Conservation (phyloP, 106 monocot genomes). For the Vanilla planifolia region DNA sequence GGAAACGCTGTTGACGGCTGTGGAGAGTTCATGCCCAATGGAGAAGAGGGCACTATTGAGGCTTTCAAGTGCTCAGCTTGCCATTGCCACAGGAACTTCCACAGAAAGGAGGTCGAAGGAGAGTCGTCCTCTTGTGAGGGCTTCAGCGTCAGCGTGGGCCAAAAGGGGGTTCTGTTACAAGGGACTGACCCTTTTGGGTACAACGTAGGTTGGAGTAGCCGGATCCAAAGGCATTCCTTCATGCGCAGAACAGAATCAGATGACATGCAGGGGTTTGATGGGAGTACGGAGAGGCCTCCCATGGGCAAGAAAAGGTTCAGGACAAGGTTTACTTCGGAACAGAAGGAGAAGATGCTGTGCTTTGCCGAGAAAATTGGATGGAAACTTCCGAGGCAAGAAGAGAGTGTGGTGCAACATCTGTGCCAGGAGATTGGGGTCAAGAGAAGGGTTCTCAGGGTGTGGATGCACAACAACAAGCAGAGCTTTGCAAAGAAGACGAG, state of each 20-base stretch:
- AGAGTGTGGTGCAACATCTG: constrained; percentile 36
- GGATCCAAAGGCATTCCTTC: constrained; percentile 21
- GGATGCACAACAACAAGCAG: constrained; percentile 74
- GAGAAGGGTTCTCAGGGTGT: constrained; percentile 52
- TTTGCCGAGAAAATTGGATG: constrained; percentile 58
- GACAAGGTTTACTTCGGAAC: constrained; percentile 70
- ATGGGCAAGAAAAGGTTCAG: constrained; percentile 58
- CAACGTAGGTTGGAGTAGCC: constrained; percentile 8
- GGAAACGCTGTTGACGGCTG: constrained; percentile 59
- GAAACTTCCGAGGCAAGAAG: constrained; percentile 47
- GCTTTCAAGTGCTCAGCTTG: constrained; percentile 63
- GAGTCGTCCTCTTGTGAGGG: neutral
- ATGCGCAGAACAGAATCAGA: constrained; percentile 42
- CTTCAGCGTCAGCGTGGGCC: constrained; percentile 14
- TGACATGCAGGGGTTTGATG: constrained; percentile 33
- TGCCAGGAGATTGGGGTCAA: constrained; percentile 58
- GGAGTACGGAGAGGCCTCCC: constrained; percentile 3
- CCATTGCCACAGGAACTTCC: constrained; percentile 71
- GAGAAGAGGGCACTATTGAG: constrained; percentile 59
- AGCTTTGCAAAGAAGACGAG: constrained; percentile 21
- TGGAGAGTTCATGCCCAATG: constrained; percentile 80
- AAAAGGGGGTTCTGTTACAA: constrained; percentile 26
- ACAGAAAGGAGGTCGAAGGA: constrained; percentile 51
- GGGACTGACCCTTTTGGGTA: constrained; percentile 18
- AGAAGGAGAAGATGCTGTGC: constrained; percentile 68